Evolutionary conservation across 2,329 filamentous ascomycete species (phyloP).

Genomic region (Lasiodiplodia sp.): DNA sequence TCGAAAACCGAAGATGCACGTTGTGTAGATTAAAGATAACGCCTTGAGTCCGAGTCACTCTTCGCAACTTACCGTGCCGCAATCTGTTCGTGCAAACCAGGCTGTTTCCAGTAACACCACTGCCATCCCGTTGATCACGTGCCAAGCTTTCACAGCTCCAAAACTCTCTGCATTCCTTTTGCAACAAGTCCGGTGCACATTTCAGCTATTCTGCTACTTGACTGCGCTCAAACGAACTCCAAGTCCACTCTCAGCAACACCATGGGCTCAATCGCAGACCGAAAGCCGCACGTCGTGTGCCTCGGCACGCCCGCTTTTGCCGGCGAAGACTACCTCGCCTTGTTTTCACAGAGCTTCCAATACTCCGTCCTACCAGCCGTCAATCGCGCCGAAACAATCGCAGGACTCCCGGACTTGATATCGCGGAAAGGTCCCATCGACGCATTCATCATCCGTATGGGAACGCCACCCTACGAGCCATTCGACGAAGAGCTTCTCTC

Average conservation of each 20-base stretch:
- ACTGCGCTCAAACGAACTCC: not conserved
- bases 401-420: constrained; percentile 42
- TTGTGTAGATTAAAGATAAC: not conserved
- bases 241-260: not conserved
- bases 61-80: not conserved
- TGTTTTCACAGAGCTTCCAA: constrained; percentile 49
- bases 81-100: not conserved
- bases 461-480: constrained; percentile 57
- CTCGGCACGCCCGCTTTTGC: constrained; percentile 52
- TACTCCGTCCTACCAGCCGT: constrained; percentile 50
- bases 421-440: constrained; percentile 51
- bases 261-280: constrained; percentile 21
- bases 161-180: not conserved
- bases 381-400: constrained; percentile 48
- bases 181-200: not conserved
- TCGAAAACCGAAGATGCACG: not conserved
- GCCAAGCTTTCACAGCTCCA: not conserved
- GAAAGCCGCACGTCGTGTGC: constrained; percentile 52
- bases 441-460: constrained; percentile 59
- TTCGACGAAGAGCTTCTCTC: constrained; percentile 56
- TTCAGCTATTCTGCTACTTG: not conserved
- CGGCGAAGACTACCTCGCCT: constrained; percentile 50
- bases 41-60: not conserved
- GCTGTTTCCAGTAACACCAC: not conserved
- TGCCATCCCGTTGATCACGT: not conserved